Conservation (phyloP, 805 yeast genomes). For the Starmerella roubikii region DNA sequence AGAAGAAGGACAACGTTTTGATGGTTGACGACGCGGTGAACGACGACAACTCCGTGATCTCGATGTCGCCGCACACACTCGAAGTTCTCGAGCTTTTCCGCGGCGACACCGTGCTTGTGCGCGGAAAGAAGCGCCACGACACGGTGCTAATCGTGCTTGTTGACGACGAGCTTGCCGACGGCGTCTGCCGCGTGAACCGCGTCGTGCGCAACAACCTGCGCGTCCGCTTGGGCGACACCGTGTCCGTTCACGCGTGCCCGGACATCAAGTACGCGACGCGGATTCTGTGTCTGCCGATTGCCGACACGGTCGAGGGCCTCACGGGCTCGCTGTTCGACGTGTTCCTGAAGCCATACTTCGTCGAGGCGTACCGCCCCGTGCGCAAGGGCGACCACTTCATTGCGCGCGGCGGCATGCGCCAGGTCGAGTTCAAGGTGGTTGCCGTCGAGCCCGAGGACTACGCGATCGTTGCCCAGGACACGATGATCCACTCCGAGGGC, state of each 20-base stretch:
- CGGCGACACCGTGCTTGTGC: constrained; percentile 93
- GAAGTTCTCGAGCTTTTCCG: constrained; percentile 87
- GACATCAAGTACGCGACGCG: constrained; percentile 94
- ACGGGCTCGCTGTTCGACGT: constrained; percentile 95
- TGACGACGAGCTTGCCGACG: constrained; percentile 94
- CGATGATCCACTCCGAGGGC: constrained; percentile 96
- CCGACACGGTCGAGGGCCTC: constrained; percentile 95
- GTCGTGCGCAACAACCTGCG: constrained; percentile 91
- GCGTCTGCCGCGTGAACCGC: constrained; percentile 85
- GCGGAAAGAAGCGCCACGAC: constrained; percentile 96
- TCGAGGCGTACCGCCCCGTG: constrained; percentile 97
- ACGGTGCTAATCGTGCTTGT: constrained; percentile 91
- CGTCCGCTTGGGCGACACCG: constrained; percentile 84
- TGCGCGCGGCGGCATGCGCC: constrained; percentile 98
- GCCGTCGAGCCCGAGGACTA: constrained; percentile 96
- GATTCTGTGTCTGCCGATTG: constrained; percentile 89
- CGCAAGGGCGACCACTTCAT: constrained; percentile 94
- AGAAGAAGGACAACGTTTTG: constrained; percentile 93
- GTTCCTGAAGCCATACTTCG: constrained; percentile 92
- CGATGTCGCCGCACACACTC: constrained; percentile 91
- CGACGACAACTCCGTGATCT: constrained; percentile 89
- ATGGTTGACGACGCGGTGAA: constrained; percentile 93
- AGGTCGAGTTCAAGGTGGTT: constrained; percentile 95
- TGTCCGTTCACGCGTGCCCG: constrained; percentile 88
- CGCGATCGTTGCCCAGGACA: constrained; percentile 97